These are phyloP conservation scores for Colletotrichum limetticola DNA, from an alignment of 2,329 filamentous ascomycete genomes.

Conservation along the genomic window DNA sequence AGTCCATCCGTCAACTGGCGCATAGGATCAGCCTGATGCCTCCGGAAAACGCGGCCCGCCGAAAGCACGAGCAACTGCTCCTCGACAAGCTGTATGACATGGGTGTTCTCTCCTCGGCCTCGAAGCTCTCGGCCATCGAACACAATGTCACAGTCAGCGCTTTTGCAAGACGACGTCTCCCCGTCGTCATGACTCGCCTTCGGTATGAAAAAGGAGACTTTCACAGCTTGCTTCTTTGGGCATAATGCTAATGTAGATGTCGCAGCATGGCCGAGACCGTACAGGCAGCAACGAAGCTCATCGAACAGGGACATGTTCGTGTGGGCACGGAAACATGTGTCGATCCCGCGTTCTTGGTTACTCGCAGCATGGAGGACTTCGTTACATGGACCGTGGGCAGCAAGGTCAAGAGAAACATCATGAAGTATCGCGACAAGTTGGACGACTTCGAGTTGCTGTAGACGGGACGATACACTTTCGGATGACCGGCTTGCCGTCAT, in stretches of 20 bases:
- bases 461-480: slow-evolving; percentile 24
- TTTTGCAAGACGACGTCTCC: slow-evolving; percentile 84
- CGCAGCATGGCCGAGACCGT: slow-evolving; percentile 86
- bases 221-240: background rate
- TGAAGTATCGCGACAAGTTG: slow-evolving; percentile 93
- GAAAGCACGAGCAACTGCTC: slow-evolving; percentile 86
- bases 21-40: slow-evolving; percentile 89
- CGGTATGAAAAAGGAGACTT: slow-evolving; percentile 47
- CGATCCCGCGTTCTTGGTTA: slow-evolving; percentile 90
- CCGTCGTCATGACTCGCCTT: slow-evolving; percentile 89
- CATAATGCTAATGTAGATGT: slow-evolving; percentile 5
- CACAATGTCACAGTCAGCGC: slow-evolving; percentile 88
- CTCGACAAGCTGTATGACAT: slow-evolving; percentile 94
- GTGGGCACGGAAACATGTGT: slow-evolving; percentile 92
- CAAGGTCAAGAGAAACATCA: slow-evolving; percentile 96
- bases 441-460: slow-evolving; percentile 94
- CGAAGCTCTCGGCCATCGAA: slow-evolving; percentile 87
- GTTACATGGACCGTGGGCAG: slow-evolving; percentile 96
- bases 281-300: slow-evolving; percentile 83
- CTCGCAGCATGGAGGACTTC: slow-evolving; percentile 92
- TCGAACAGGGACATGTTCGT: slow-evolving; percentile 93
- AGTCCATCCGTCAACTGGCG: slow-evolving; percentile 89
- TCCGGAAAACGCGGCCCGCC: slow-evolving; percentile 78
- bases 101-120: slow-evolving; percentile 81
- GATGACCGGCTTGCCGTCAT: slow-evolving; percentile 20